These are phyloP conservation scores for Metarhizium brunneum DNA, from an alignment of 2,329 filamentous ascomycete species.

Conservation along the genomic window DNA sequence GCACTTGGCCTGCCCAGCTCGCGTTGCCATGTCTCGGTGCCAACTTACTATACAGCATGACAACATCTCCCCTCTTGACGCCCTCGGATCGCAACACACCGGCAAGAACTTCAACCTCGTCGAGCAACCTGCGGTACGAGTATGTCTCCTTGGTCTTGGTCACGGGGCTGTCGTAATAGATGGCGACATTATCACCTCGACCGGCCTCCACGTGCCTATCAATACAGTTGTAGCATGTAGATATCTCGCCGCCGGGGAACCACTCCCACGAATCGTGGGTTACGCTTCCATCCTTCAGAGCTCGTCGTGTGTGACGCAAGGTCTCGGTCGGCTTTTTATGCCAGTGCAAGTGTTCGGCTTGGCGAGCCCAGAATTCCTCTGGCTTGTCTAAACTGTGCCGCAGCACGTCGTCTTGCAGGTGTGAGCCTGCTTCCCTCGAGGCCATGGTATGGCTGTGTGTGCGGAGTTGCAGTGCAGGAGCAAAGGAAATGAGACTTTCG, in stretches of 20 bases:
- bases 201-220: conserved; percentile 80
- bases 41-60: conserved; percentile 76
- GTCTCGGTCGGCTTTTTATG: conserved; percentile 61
- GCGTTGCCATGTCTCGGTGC: background rate
- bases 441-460: conserved; percentile 1
- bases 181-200: conserved; percentile 63
- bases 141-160: conserved; percentile 61
- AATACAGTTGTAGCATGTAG: conserved; percentile 84
- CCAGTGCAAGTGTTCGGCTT: conserved; percentile 72
- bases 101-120: conserved; percentile 73
- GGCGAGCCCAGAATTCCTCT: conserved; percentile 63
- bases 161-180: conserved; percentile 84
- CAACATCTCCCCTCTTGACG: conserved; percentile 73
- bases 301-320: conserved; percentile 53
- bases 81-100: conserved; percentile 76
- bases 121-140: conserved; percentile 66
- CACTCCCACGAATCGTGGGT: conserved; percentile 74
- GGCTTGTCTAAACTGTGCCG: conserved; percentile 56
- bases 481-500: background rate
- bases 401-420: conserved; percentile 41
- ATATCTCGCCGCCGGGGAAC: conserved; percentile 84
- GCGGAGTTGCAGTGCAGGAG: background rate
- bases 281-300: conserved; percentile 49
- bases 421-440: conserved; percentile 8
- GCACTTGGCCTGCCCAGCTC: background rate